Percentiles rank a stretch among this genome's conserved stretches.
Conservation (phyloP, 2,329 filamentous ascomycete genomes). For the Hymenoscyphus repandus region DNA sequence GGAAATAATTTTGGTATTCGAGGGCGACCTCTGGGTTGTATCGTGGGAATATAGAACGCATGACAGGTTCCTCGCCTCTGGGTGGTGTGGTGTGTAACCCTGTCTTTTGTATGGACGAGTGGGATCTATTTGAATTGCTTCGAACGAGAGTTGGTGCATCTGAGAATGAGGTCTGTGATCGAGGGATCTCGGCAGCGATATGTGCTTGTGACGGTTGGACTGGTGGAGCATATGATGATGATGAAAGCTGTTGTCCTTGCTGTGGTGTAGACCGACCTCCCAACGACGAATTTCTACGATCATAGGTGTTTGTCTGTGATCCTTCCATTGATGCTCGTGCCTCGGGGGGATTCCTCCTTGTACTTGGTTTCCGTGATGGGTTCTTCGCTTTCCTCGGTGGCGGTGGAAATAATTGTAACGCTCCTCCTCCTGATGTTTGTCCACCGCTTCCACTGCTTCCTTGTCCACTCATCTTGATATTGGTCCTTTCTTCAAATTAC, state of each 20-base stretch:
- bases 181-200: slow-evolving; percentile 29
- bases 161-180: slow-evolving; percentile 47
- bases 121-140: slow-evolving; percentile 44
- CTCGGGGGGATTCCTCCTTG: slow-evolving; percentile 20
- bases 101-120: slow-evolving; percentile 53
- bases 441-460: background rate
- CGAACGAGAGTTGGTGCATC: slow-evolving; percentile 46
- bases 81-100: slow-evolving; percentile 28
- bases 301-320: slow-evolving; percentile 17
- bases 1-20: slow-evolving; percentile 64
- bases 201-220: slow-evolving; percentile 24
- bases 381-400: slow-evolving; percentile 27
- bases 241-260: background rate
- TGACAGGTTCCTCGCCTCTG: slow-evolving; percentile 35
- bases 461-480: background rate
- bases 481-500: background rate
- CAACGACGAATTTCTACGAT: slow-evolving; percentile 17
- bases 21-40: slow-evolving; percentile 66
- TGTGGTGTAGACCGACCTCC: slow-evolving; percentile 12
- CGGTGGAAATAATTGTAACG: slow-evolving; percentile 31
- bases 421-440: slow-evolving; percentile 25
- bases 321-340: slow-evolving; percentile 21
- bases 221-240: slow-evolving; percentile 14
- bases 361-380: slow-evolving; percentile 25
- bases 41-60: slow-evolving; percentile 70